A percentile compares a stretch with the other conserved stretches of the same genome.
phyloP scores from a whole-genome alignment of 345 rosid genomes.

The Brassica cretica region DNA sequence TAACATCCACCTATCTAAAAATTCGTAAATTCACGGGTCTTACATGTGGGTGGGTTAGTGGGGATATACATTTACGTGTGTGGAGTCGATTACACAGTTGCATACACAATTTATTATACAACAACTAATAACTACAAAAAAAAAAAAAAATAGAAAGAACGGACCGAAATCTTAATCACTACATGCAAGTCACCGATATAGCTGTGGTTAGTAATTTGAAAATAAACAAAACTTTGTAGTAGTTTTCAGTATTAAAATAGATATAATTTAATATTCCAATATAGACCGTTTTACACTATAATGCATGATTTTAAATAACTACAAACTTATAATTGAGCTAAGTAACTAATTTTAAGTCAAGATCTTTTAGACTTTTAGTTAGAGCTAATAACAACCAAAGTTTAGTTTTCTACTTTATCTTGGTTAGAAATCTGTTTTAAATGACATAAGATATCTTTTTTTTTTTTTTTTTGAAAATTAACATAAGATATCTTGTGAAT shows the following conservation, averaged over 20 bases:
- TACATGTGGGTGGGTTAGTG: neutral
- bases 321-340: neutral
- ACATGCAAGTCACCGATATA: neutral
- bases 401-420: neutral
- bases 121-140: constrained; percentile 17
- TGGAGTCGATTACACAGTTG: neutral
- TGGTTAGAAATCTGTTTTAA: neutral
- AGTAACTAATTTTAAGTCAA: neutral
- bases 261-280: neutral
- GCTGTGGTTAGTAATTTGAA: neutral
- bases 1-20: neutral
- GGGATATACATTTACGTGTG: neutral
- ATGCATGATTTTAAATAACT: neutral
- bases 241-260: neutral
- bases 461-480: too few relatives aligned
- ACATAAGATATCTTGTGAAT: neutral
- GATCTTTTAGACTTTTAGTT: neutral
- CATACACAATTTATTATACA: constrained; percentile 12
- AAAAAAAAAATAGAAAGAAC: neutral
- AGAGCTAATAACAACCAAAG: neutral
- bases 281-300: neutral
- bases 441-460: neutral
- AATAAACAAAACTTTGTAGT: neutral
- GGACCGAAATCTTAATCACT: neutral
- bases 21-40: neutral